Evolutionary conservation across 2,329 filamentous ascomycete species (phyloP).

Genomic region (Fulvia fulva): DNA sequence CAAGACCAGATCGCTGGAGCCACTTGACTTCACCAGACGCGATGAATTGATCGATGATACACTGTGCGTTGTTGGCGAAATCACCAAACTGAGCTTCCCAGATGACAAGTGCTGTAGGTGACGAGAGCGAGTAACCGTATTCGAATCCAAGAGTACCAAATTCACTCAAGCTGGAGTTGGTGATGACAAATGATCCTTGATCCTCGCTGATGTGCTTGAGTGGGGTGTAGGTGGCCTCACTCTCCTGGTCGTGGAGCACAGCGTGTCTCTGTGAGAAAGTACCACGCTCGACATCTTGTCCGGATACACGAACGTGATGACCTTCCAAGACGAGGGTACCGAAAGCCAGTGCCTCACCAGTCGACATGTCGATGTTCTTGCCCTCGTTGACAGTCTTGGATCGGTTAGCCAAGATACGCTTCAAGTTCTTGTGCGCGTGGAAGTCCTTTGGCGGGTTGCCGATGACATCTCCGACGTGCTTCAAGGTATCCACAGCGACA

Average conservation of each 20-base stretch:
- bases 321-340: slow-evolving; percentile 87
- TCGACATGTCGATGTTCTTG: slow-evolving; percentile 95
- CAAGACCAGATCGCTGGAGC: slow-evolving; percentile 94
- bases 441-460: slow-evolving; percentile 78
- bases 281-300: slow-evolving; percentile 98
- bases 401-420: slow-evolving; percentile 86
- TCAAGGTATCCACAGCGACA: slow-evolving; percentile 66
- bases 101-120: slow-evolving; percentile 94
- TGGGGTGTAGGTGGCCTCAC: slow-evolving; percentile 86
- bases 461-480: slow-evolving; percentile 79
- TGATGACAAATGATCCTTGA: slow-evolving; percentile 93
- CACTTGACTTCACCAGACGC: slow-evolving; percentile 97
- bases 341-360: slow-evolving; percentile 92
- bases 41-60: slow-evolving; percentile 98
- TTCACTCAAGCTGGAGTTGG: slow-evolving; percentile 83
- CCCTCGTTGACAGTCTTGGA: slow-evolving; percentile 91
- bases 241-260: slow-evolving; percentile 96
- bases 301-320: slow-evolving; percentile 94
- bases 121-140: slow-evolving; percentile 96
- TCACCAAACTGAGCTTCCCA: slow-evolving; percentile 99
- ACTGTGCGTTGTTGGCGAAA: slow-evolving; percentile 99
- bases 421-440: slow-evolving; percentile 87
- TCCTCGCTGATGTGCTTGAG: slow-evolving; percentile 84
- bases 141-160: slow-evolving; percentile 85
- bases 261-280: slow-evolving; percentile 98